Evolutionary conservation across 495 filamentous ascomycete genomes (phyloP).

Genomic region (Melanomma pulvis-pyrius): DNA sequence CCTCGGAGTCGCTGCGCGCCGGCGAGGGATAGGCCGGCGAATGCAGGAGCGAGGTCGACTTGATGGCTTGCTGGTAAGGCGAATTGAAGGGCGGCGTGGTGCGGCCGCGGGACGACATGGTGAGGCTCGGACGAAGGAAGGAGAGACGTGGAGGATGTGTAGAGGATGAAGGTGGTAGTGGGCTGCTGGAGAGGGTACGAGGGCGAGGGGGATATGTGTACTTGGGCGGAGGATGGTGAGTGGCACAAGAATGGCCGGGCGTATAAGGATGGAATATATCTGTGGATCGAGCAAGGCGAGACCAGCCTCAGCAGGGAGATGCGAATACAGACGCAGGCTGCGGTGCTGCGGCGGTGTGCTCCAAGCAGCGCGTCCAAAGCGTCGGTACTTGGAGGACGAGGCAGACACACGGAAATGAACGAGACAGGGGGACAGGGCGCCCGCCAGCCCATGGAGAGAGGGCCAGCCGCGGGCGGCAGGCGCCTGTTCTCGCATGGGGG

Average conservation of each 20-base stretch:
- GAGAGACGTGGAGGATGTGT: neutral
- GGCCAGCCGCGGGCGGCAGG: conserved; percentile 10
- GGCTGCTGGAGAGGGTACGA: neutral
- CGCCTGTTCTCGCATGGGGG: conserved; percentile 21
- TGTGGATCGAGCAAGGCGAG: conserved; percentile 1
- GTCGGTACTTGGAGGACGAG: conserved; percentile 28
- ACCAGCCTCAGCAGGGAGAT: conserved; percentile 4
- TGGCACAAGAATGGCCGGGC: conserved; percentile 1
- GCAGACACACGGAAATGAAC: conserved; percentile 31
- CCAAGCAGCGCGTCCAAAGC: conserved; percentile 15
- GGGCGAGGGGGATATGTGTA: neutral
- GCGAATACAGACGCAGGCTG: conserved; percentile 11
- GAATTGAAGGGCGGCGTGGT: conserved; percentile 35
- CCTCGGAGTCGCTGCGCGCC: conserved; percentile 32
- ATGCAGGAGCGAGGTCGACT: conserved; percentile 20
- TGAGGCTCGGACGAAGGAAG: neutral
- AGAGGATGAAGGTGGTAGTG: neutral
- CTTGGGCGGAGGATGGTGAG: neutral
- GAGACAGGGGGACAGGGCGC: neutral
- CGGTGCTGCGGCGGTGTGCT: conserved; percentile 33
- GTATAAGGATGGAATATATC: conserved; percentile 17
- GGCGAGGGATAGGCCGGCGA: conserved; percentile 36
- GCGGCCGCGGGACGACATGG: conserved; percentile 26
- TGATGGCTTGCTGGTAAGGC: conserved; percentile 33
- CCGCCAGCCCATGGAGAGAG: conserved; percentile 3